Base-by-base conservation (phyloP, 2,329 filamentous ascomycete genomes). In the Pseudocercospora pini-densiflorae region DNA sequence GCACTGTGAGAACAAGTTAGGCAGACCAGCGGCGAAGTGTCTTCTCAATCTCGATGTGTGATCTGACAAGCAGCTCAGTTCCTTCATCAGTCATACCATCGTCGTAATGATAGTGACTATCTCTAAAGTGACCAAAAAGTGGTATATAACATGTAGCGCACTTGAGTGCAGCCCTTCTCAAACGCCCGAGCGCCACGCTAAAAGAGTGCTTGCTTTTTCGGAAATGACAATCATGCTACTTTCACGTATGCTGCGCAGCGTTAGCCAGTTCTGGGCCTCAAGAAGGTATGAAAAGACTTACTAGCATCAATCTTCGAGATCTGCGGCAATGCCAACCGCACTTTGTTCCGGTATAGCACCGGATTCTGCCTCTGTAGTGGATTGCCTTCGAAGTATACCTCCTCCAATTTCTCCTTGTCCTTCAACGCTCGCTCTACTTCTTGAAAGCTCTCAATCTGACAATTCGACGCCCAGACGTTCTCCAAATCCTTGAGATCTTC, bases 331-430 rank as follows among this genome's bases (percentile, higher is more conserved):
- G 93, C 91, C 78, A 99, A 81, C 66, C 90, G 87, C 51, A 99
- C 89, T 81, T 99, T 99, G 81, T 97, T 98, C 75, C 95, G 85
- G 80, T 99, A 99, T 68, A 97, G 81, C 0, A 92, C 92, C n/a
- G 92, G 91, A 4, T 87, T 88, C 62, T 86, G 86, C 67, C 89
- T 84, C 81, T 99, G 95, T 73, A 99, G 79, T 27, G 94, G 94
- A 75, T 97, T 97, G 1, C 93, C 94, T 77, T 99, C 95, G 71
- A 99, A 96, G 78, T 99, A 99, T 10, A 99, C 94, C 0, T 95
- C 97, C 67, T 90, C 88, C 72, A 98, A 80, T 43, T 89, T 82
- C 76, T 91, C 83, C 82, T 97, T 97, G 76, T 95, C 91, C 61
- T 81, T 85, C 70, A 99, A 80, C 73, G 92, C 87, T 63, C 85